Percentiles rank a stretch among this genome's conserved stretches.
phyloP scores from a whole-genome alignment of 2,329 filamentous ascomycete species.

The Ophiostoma australiae region DNA sequence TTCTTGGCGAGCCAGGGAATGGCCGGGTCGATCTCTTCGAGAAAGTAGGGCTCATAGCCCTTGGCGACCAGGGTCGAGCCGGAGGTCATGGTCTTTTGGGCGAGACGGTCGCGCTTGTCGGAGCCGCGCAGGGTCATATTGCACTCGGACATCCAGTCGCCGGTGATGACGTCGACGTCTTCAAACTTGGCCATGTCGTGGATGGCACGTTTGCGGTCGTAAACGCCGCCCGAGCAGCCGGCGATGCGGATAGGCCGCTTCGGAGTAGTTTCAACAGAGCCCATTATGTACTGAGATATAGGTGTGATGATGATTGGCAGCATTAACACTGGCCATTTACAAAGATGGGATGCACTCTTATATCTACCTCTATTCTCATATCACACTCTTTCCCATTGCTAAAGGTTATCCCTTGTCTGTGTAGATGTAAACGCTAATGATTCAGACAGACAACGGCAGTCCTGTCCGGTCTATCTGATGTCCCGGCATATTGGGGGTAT shows the following conservation, averaged over 20 bases:
- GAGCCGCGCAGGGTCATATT: conserved; percentile 34
- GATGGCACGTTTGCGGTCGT: conserved; percentile 40
- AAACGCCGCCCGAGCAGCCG: conserved; percentile 36
- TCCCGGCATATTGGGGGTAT: not conserved
- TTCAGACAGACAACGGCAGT: not conserved
- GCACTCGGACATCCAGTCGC: conserved; percentile 36
- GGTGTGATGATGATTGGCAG: not conserved
- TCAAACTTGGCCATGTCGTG: conserved; percentile 35
- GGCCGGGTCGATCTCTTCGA: conserved; percentile 34
- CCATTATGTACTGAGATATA: conserved; percentile 17
- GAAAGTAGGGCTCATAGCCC: conserved; percentile 33
- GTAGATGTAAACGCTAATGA: not conserved
- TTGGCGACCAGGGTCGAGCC: conserved; percentile 20
- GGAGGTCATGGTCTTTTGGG: conserved; percentile 29
- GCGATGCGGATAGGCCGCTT: conserved; percentile 33
- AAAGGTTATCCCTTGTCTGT: not conserved
- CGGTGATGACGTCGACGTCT: conserved; percentile 33
- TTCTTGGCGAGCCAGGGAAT: conserved; percentile 30
- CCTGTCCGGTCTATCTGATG: not conserved
- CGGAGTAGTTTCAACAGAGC: conserved; percentile 19
- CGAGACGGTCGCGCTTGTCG: conserved; percentile 3
- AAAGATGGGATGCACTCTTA: not conserved
- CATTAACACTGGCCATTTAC: not conserved
- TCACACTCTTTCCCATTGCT: not conserved
- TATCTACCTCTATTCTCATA: not conserved